Base-by-base conservation (phyloP, 306 rosid species). In the Lathyrus tuberosus region DNA sequence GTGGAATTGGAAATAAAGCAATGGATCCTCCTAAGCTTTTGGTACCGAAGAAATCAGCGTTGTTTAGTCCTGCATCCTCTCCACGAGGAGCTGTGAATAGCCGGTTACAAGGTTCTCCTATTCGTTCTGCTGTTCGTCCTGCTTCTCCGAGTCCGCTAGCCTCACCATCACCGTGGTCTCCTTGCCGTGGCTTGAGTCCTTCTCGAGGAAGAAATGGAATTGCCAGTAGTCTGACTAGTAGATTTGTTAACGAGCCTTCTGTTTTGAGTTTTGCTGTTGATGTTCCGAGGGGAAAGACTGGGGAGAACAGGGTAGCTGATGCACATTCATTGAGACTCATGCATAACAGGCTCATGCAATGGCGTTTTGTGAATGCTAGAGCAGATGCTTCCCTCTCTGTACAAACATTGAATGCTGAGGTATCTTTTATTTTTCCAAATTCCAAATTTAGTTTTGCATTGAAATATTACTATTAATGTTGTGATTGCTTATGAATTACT, bases 331-430 rank as follows among this genome's bases (percentile, higher is more conserved):
- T 91, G 81, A 95, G 96, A 85, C 87, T 91, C 16, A 64, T 86
- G 24, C 82, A 91, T 81, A 91, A 95, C 73, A 82, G 97, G 79
- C 82, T 82, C 44, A 60, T 95, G 79, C 99, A 95, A 77, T 91
- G 96, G 96, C 89, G 96, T 48, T 89, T 91, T 20, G 86, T 81
- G 15, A 91, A 95, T 70, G 97, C 96, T 46, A 89, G 87, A 73
- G 87, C 87, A 56, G 86, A 82, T 77, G 69, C 81, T 79, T 47
- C 93, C 10, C 86, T 85, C 52, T 81, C 85, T 69, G 76, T 75
- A 28, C 99, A 84, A 84, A 84, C 57, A 66, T 62, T 82, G 76
- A 95, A 84, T 81, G 88, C 95, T 13, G 99, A 95, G 97, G 99
- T 95, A 71, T 68, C 62, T 6, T 63, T 16, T n/a, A 16, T 82